Percentiles rank a stretch among this genome's conserved stretches.
These are phyloP conservation scores for Glomus cerebriforme DNA, from an alignment of 192 early-diverging fungal genomes.

Conservation along the genomic window DNA sequence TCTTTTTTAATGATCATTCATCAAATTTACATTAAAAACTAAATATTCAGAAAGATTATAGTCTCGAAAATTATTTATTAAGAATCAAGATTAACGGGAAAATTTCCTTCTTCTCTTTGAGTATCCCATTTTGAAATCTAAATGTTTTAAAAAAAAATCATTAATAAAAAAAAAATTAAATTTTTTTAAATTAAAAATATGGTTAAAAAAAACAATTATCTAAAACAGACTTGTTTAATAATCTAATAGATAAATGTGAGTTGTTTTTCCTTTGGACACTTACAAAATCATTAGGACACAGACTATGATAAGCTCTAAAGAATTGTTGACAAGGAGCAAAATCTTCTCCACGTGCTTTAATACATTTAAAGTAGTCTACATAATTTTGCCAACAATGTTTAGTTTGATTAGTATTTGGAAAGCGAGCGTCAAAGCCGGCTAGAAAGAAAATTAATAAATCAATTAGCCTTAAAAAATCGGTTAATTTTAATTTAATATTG, in stretches of 20 bases:
- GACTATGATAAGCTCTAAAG: slow-evolving; percentile 73
- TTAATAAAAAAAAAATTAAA: too few species aligned
- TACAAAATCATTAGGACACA: slow-evolving; percentile 97
- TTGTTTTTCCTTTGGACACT: slow-evolving; percentile 28
- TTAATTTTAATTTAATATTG: too few species aligned
- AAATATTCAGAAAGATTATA: too few species aligned
- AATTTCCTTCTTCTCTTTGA: slow-evolving; percentile 49
- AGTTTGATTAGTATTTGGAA: slow-evolving; percentile 99
- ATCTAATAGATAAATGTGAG: neutral
- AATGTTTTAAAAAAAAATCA: too few species aligned
- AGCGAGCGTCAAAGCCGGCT: slow-evolving; percentile 70
- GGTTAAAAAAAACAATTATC: neutral
- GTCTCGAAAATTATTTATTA: neutral
- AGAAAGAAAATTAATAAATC: slow-evolving; percentile 6
- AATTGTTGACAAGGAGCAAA: slow-evolving; percentile 93
- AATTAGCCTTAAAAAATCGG: too few species aligned
- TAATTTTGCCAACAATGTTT: slow-evolving; percentile 99
- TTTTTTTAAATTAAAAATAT: neutral
- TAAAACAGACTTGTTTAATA: neutral
- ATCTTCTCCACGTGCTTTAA: slow-evolving; percentile 94
- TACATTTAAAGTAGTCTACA: slow-evolving; percentile 91
- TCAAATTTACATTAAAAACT: neutral
- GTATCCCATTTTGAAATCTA: slow-evolving; percentile 53
- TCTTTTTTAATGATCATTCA: neutral
- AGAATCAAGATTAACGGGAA: slow-evolving; percentile 48